Evolutionary conservation across 495 filamentous ascomycete species (phyloP).

Genomic region (Corynascus novoguineensis): DNA sequence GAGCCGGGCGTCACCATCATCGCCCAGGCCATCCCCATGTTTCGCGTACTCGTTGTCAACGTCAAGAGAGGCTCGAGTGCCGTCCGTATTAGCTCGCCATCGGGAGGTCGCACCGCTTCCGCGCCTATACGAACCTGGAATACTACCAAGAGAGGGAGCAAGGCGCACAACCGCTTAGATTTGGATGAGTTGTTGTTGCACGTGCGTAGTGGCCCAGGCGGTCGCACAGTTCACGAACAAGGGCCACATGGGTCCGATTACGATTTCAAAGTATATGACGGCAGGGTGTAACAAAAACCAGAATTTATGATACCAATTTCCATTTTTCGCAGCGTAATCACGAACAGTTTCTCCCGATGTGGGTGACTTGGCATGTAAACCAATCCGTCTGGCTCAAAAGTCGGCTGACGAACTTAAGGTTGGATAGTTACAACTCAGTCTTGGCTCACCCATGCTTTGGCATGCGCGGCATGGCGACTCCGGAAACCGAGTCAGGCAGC

Average conservation of each 20-base stretch:
- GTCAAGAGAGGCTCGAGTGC: constrained; percentile 1
- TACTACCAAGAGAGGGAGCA: too few species aligned
- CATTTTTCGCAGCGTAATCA: background rate
- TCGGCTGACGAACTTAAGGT: too few species aligned
- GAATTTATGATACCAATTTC: background rate
- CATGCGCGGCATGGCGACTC: too few species aligned
- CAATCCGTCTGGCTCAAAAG: too few species aligned
- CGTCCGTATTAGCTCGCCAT: constrained; percentile 9
- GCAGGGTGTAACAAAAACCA: background rate
- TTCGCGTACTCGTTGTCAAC: constrained; percentile 21
- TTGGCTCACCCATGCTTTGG: too few species aligned
- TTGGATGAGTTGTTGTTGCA: background rate
- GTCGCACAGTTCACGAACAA: background rate
- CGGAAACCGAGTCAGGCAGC: too few species aligned
- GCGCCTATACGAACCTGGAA: background rate
- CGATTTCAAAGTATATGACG: background rate
- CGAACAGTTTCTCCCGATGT: too few species aligned
- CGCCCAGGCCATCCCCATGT: constrained; percentile 22
- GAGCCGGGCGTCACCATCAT: constrained; percentile 23
- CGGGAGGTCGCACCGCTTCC: background rate
- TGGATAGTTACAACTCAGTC: too few species aligned
- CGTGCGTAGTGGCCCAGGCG: background rate
- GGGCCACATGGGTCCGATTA: background rate
- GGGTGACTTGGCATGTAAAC: too few species aligned
- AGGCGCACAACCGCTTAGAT: background rate